Evolutionary conservation across 2,329 filamentous ascomycete genomes (phyloP).

Genomic region (Cladosporium cucumerinum): DNA sequence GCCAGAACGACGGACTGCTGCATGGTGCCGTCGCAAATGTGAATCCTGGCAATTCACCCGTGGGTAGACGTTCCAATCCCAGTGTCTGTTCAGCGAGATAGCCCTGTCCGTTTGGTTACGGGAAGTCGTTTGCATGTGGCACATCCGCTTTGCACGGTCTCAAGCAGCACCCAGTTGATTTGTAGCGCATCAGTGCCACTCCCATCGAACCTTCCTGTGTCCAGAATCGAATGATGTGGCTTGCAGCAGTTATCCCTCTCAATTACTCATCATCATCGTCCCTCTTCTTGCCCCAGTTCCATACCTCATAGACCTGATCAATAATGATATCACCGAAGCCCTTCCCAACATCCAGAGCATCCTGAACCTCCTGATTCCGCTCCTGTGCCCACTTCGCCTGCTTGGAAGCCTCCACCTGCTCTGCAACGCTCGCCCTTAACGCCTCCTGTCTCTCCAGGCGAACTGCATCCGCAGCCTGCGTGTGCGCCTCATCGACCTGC

Average conservation of each 20-base stretch:
- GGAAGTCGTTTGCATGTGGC: constrained; percentile 1
- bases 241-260: not conserved
- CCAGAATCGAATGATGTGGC: not conserved
- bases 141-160: not conserved
- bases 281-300: constrained; percentile 36
- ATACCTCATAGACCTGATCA: constrained; percentile 39
- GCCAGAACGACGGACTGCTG: not conserved
- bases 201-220: not conserved
- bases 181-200: not conserved
- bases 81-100: not conserved
- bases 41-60: not conserved
- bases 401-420: constrained; percentile 29
- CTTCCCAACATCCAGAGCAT: constrained; percentile 39
- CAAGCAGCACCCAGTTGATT: not conserved
- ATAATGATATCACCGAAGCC: constrained; percentile 38
- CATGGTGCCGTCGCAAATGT: not conserved
- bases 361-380: constrained; percentile 44
- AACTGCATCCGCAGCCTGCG: constrained; percentile 10
- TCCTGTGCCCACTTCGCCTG: constrained; percentile 44
- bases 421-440: constrained; percentile 27
- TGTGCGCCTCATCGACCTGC: constrained; percentile 5
- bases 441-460: constrained; percentile 25
- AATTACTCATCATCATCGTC: constrained; percentile 32
- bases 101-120: not conserved
- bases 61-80: not conserved